Evolutionary conservation across 768 basidiomycete species (phyloP).

Genomic region (Hebeloma cylindrosporum): DNA sequence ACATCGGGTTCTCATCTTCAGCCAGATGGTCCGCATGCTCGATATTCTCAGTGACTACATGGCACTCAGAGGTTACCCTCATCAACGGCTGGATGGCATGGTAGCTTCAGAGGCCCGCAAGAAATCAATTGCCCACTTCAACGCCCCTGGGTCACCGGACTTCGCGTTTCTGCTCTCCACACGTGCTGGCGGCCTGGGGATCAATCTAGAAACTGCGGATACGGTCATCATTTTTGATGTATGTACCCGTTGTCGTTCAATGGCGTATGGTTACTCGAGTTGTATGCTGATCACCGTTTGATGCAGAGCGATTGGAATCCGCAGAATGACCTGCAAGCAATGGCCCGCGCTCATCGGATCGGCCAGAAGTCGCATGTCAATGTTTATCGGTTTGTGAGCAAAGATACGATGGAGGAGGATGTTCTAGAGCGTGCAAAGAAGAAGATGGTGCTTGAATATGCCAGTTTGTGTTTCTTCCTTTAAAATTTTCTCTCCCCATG

Average conservation of each 20-base stretch:
- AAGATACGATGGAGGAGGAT: slow-evolving; percentile 99
- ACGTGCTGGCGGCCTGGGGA: slow-evolving; percentile 94
- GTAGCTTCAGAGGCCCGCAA: slow-evolving; percentile 92
- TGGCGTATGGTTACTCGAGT: slow-evolving; percentile 7
- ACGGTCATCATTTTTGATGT: slow-evolving; percentile 99
- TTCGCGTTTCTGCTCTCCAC: slow-evolving; percentile 97
- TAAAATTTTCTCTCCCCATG: slow-evolving; percentile 3
- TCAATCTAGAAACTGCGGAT: slow-evolving; percentile 98
- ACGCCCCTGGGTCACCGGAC: slow-evolving; percentile 87
- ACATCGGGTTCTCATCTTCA: slow-evolving; percentile 97
- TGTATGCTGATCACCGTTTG: slow-evolving; percentile 10
- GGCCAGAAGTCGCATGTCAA: slow-evolving; percentile 99
- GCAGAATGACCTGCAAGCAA: slow-evolving; percentile 97
- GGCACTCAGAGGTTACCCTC: slow-evolving; percentile 81
- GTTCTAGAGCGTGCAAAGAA: slow-evolving; percentile 96
- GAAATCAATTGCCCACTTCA: slow-evolving; percentile 96
- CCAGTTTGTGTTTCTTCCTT: slow-evolving; percentile 66
- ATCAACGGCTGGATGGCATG: slow-evolving; percentile 95
- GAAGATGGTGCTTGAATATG: slow-evolving; percentile 99
- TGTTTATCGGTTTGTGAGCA: slow-evolving; percentile 97
- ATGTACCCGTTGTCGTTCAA: slow-evolving; percentile 33
- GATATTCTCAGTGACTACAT: slow-evolving; percentile 99
- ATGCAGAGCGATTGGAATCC: slow-evolving; percentile 97
- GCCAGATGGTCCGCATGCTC: slow-evolving; percentile 98
- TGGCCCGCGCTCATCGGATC: slow-evolving; percentile 99